Evolutionary conservation across 441 rosid genomes (phyloP).

Genomic region (Gossypium armourianum): DNA sequence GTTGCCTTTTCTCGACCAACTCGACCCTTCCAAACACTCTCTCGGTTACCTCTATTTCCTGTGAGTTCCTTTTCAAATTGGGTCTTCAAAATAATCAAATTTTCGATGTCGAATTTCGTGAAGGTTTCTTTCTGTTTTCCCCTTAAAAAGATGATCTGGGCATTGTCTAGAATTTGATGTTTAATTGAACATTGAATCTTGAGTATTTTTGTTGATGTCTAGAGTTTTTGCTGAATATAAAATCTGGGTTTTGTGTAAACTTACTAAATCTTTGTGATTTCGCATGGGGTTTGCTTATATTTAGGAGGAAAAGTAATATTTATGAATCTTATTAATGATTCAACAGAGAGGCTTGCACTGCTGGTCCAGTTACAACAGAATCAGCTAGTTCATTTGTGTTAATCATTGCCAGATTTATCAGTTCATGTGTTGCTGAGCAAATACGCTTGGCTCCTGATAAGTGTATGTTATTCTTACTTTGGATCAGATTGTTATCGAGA

Average conservation of each 20-base stretch:
- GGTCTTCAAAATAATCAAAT: not conserved
- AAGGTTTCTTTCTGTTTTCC: not conserved
- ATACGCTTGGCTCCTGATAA: constrained; percentile 61
- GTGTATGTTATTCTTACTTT: constrained; percentile 33
- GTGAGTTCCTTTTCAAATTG: constrained; percentile 30
- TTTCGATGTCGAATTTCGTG: not conserved
- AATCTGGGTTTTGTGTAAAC: not conserved
- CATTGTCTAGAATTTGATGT: not conserved
- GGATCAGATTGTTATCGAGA: not conserved
- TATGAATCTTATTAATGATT: constrained; percentile 19
- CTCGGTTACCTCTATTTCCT: constrained; percentile 68
- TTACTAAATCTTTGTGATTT: not conserved
- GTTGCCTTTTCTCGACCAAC: constrained; percentile 57
- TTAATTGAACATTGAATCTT: not conserved
- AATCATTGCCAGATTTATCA: constrained; percentile 45
- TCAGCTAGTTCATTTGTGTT: constrained; percentile 35
- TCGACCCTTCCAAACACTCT: constrained; percentile 69
- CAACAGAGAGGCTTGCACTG: constrained; percentile 54
- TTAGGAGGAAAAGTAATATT: constrained; percentile 15
- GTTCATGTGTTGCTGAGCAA: constrained; percentile 53
- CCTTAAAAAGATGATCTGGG: not conserved
- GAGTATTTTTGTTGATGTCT: not conserved
- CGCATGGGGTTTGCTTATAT: not conserved
- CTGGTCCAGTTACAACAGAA: constrained; percentile 43
- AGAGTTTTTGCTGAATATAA: not conserved